Percentiles rank a stretch among this genome's conserved stretches.
These are phyloP conservation scores for Glycine tomentella DNA, from an alignment of 306 rosid genomes.

Conservation along the genomic window DNA sequence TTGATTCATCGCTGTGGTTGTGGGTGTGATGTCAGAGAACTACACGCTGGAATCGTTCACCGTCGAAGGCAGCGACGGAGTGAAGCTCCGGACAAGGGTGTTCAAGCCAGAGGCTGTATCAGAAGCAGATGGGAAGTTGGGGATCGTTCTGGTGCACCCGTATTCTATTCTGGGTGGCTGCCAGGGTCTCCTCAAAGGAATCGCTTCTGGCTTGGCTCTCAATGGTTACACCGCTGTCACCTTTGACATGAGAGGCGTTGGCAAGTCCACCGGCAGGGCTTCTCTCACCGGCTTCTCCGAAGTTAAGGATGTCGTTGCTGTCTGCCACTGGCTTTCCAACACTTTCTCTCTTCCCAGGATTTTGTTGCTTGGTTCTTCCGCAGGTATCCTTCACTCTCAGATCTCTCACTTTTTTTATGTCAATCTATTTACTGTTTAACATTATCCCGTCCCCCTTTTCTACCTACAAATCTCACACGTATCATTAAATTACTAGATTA, in stretches of 20 bases:
- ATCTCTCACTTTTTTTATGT: too few relatives aligned
- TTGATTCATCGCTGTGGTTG: too few relatives aligned
- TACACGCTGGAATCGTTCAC: conserved; percentile 62
- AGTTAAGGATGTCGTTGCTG: conserved; percentile 76
- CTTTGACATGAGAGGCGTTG: conserved; percentile 93
- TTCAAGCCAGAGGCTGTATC: conserved; percentile 55
- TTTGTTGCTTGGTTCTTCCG: conserved; percentile 89
- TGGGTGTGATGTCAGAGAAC: conserved; percentile 47
- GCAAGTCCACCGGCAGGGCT: conserved; percentile 75
- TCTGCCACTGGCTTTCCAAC: conserved; percentile 68
- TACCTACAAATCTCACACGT: too few relatives aligned
- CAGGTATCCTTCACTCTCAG: conserved; percentile 56
- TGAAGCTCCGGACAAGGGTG: conserved; percentile 70
- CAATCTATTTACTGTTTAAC: too few relatives aligned
- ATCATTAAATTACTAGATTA: too few relatives aligned
- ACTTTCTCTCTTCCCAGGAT: conserved; percentile 52
- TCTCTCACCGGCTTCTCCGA: conserved; percentile 88
- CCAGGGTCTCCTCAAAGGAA: conserved; percentile 86
- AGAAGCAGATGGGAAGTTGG: conserved; percentile 37
- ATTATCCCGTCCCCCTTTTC: too few relatives aligned
- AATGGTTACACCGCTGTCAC: conserved; percentile 71
- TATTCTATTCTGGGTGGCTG: conserved; percentile 87
- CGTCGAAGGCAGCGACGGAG: conserved; percentile 73
- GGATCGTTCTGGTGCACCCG: conserved; percentile 83
- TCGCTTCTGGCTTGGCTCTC: conserved; percentile 73